These are phyloP conservation scores for Talaromyces wortmannii DNA, from an alignment of 495 filamentous ascomycete genomes.

Conservation along the genomic window DNA sequence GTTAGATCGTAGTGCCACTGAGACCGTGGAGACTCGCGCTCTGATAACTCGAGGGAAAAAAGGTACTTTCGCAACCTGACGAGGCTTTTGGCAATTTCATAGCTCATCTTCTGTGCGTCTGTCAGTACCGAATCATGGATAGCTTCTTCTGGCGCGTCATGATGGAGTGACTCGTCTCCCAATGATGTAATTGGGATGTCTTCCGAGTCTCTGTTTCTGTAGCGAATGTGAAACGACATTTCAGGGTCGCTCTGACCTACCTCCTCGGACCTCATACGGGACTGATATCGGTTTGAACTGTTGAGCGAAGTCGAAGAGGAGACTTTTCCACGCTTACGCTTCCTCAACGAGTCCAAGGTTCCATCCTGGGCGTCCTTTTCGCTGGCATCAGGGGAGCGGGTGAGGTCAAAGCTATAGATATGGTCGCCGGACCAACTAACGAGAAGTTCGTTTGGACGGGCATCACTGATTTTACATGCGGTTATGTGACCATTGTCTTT, in stretches of 20 bases:
- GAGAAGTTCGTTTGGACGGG: slow-evolving; percentile 66
- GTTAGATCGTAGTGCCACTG: slow-evolving; percentile 16
- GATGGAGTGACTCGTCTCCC: slow-evolving; percentile 17
- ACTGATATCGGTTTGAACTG: slow-evolving; percentile 21
- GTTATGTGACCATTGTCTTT: slow-evolving; percentile 63
- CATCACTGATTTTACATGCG: slow-evolving; percentile 73
- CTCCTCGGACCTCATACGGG: slow-evolving; percentile 27
- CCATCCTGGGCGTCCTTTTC: slow-evolving; percentile 17
- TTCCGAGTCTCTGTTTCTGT: slow-evolving; percentile 56
- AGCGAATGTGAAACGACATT: slow-evolving; percentile 47
- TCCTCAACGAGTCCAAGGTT: slow-evolving; percentile 18
- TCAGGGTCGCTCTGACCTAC: slow-evolving; percentile 21
- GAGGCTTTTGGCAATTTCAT: slow-evolving; percentile 47
- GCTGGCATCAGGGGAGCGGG: slow-evolving; percentile 52
- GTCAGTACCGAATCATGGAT: slow-evolving; percentile 38
- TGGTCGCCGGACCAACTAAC: slow-evolving; percentile 72
- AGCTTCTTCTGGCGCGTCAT: slow-evolving; percentile 16
- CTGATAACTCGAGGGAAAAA: slow-evolving; percentile 42
- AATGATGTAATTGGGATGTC: slow-evolving; percentile 37
- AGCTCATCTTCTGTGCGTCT: slow-evolving; percentile 43
- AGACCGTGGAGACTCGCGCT: slow-evolving; percentile 15
- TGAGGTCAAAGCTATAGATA: slow-evolving; percentile 68
- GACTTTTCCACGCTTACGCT: slow-evolving; percentile 50
- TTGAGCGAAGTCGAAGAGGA: slow-evolving; percentile 34
- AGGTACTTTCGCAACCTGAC: slow-evolving; percentile 52